Base-by-base conservation (phyloP, 805 yeast species). In the Schwanniomyces sp. region DNA sequence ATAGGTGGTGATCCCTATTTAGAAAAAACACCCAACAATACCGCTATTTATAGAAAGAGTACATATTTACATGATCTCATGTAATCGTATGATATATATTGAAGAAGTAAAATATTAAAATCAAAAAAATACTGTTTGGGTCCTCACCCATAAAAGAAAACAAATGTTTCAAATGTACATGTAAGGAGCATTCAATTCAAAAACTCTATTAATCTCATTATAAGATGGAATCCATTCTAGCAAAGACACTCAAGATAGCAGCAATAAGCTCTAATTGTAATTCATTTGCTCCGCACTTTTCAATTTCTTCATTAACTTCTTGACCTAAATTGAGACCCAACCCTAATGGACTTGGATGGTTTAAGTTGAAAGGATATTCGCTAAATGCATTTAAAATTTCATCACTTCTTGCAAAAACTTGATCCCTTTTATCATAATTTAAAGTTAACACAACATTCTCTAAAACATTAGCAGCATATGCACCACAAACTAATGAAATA, bases 391-490 rank as follows among this genome's bases (percentile, higher is more conserved):
- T 78, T 53, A 92, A 75, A 40, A 94, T 68, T 63, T 92, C 98
- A 61, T 94, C 98, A n/a, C 96, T 96, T 61, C 96, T 80, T 4
- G 88, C 82, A 66, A 91, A 87, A 0, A 97, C 97, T 57, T 85
- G 84, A 66, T 94, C 76, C 58, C 98, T 82, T 54, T 84, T 87
- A 56, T 90, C 97, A 64, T 89, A 91, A 55, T 84, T 85, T 52
- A 91, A 75, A 26, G 85, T 76, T 39, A 83, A 74, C 49, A 91
- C 75, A 3, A 90, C 92, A 62, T 92, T 94, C 59, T 94, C 99
- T 56, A 94, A 79, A 10, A 94, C 99, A 64, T 91, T 94, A 38
- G 97, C 99, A 26, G 98, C 97, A 63, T 89, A 90, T 16, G 96
- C 82, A 14, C 95, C 95, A 58, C 91, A 85, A 16, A 90, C 89